Conservation (phyloP, 148 eudicot species). For the Fagopyrum tataricum region DNA sequence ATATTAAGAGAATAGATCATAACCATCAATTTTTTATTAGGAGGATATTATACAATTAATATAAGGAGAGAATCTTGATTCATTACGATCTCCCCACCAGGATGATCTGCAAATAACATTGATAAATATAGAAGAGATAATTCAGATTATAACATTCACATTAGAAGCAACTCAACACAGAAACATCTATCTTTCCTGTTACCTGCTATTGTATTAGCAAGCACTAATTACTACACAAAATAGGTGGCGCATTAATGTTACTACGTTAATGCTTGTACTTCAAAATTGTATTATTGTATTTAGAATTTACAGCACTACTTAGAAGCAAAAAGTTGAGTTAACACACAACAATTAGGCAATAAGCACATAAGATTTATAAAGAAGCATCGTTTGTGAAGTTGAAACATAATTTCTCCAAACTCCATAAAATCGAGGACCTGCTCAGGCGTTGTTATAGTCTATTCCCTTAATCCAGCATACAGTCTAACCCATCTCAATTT, state of each 20-base stretch:
- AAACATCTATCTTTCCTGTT: neutral
- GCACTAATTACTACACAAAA: neutral
- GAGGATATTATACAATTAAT: too few relatives aligned
- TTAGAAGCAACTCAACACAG: neutral
- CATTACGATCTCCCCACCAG: too few relatives aligned
- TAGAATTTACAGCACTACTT: neutral
- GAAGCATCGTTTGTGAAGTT: neutral
- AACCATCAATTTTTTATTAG: too few relatives aligned
- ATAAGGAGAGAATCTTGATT: too few relatives aligned
- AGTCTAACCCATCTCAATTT: too few relatives aligned
- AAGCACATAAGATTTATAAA: neutral
- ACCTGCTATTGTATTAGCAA: neutral
- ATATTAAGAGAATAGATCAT: too few relatives aligned
- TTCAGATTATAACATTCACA: neutral
- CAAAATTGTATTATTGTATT: too few relatives aligned
- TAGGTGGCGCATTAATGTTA: neutral
- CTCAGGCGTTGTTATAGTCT: conserved; percentile 87
- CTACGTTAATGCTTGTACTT: too few relatives aligned
- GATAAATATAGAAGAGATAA: neutral
- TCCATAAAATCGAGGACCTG: conserved; percentile 90
- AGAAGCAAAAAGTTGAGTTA: neutral
- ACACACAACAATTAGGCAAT: neutral
- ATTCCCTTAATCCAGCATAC: conserved; percentile 94
- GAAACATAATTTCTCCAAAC: conserved; percentile 80
- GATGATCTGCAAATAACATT: conserved; percentile 50